Percentiles rank a stretch among this genome's conserved stretches.
These are phyloP conservation scores for Entelexis paramagnoliae DNA, from an alignment of 1,139 yeast species.

Conservation along the genomic window DNA sequence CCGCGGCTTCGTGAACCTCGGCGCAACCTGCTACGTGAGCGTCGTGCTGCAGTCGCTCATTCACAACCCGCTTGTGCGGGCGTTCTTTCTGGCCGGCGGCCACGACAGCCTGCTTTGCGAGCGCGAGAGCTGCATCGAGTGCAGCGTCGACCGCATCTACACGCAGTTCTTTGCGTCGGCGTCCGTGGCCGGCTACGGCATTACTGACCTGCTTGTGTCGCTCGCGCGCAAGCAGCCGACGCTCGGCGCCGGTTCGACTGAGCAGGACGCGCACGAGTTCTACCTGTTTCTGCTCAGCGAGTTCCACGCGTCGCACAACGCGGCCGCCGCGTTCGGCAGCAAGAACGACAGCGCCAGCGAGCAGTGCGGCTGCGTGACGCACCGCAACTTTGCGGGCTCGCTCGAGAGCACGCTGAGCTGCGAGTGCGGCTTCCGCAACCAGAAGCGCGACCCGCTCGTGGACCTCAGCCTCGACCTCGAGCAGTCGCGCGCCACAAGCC, in stretches of 20 bases:
- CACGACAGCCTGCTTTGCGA: slow-evolving; percentile 34
- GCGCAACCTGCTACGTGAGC: slow-evolving; percentile 94
- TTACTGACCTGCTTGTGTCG: slow-evolving; percentile 35
- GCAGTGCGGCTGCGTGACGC: slow-evolving; percentile 69
- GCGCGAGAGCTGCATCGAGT: slow-evolving; percentile 56
- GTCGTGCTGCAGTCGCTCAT: slow-evolving; percentile 74
- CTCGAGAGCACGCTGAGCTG: slow-evolving; percentile 68
- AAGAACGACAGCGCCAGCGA: slow-evolving; percentile 22
- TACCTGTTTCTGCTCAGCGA: slow-evolving; percentile 85
- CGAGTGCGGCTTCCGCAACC: slow-evolving; percentile 53
- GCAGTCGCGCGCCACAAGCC: slow-evolving; percentile 21
- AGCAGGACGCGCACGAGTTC: slow-evolving; percentile 97
- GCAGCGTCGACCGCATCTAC: slow-evolving; percentile 72
- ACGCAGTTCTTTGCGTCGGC: slow-evolving; percentile 49
- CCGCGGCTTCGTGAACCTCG: slow-evolving; percentile 83
- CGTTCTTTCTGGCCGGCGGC: slow-evolving; percentile 64
- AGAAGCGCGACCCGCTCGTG: slow-evolving; percentile 78
- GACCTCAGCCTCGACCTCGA: slow-evolving; percentile 66
- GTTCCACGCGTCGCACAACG: slow-evolving; percentile 43
- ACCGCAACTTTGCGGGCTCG: slow-evolving; percentile 66
- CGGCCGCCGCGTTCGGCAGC: slow-evolving; percentile 8
- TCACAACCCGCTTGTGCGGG: slow-evolving; percentile 77
- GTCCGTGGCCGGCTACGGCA: slow-evolving; percentile 58
- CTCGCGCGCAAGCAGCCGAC: slow-evolving; percentile 35
- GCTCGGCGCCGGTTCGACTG: slow-evolving; percentile 77